Conservation (phyloP, 1,284 basidiomycete genomes). For the Apiotrichum mycotoxinovorans region DNA sequence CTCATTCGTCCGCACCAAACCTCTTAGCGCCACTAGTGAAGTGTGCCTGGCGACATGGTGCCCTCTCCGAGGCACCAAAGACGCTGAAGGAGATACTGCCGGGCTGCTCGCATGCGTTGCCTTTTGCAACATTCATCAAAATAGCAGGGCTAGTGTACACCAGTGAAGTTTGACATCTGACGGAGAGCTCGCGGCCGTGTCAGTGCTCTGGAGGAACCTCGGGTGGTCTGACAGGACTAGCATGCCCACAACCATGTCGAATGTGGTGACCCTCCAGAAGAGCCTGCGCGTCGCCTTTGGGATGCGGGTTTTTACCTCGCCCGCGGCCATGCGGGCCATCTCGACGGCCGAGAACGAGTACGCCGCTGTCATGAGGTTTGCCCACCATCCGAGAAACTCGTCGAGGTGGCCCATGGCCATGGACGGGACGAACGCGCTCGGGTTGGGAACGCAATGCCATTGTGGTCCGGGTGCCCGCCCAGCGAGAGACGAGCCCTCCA, state of each 20-base stretch:
- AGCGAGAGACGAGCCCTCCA: conserved; percentile 65
- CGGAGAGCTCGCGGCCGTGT: too few species aligned
- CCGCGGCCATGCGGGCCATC: conserved; percentile 17
- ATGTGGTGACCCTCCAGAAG: conserved; percentile 37
- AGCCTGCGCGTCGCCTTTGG: conserved; percentile 18
- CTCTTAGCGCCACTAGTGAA: too few species aligned
- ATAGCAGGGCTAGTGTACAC: too few species aligned
- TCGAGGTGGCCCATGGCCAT: conserved; percentile 7
- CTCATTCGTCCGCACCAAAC: too few species aligned
- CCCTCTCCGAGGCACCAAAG: too few species aligned
- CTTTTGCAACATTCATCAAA: too few species aligned
- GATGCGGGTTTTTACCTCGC: conserved; percentile 16
- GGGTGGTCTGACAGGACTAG: too few species aligned
- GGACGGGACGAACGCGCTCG: conserved; percentile 56
- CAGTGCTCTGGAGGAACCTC: too few species aligned
- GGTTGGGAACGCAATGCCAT: conserved; percentile 54
- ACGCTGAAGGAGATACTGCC: too few species aligned
- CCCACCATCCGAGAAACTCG: conserved; percentile 27
- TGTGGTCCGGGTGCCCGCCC: conserved; percentile 60
- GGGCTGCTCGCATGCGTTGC: too few species aligned
- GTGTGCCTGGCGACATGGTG: too few species aligned
- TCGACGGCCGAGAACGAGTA: conserved; percentile 28
- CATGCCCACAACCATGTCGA: conserved; percentile 55
- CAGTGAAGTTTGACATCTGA: too few species aligned
- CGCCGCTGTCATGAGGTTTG: conserved; percentile 11